phyloP scores from a whole-genome alignment of 2,329 filamentous ascomycete species.

The Penicillium crustosum region DNA sequence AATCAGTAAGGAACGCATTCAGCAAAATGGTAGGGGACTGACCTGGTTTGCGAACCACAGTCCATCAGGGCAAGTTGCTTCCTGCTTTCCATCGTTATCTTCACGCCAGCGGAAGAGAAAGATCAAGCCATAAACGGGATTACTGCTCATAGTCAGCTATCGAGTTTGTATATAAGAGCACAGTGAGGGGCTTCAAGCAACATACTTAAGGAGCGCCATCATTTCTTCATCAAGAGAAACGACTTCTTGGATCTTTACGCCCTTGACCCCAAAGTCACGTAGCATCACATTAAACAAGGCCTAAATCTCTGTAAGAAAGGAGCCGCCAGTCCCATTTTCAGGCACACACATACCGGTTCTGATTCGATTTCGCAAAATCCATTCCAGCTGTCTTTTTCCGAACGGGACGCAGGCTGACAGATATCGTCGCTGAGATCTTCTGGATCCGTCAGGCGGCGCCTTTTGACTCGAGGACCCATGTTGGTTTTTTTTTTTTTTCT shows the following conservation, averaged over 20 bases:
- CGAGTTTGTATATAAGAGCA: not conserved
- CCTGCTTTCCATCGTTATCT: constrained; percentile 53
- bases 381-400: constrained; percentile 47
- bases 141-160: constrained; percentile 44
- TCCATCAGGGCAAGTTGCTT: constrained; percentile 58
- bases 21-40: constrained; percentile 18
- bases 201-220: constrained; percentile 63
- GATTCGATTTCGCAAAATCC: constrained; percentile 74
- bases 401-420: constrained; percentile 32
- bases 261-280: constrained; percentile 70
- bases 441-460: constrained; percentile 27
- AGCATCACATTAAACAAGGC: constrained; percentile 85
- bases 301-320: constrained; percentile 43
- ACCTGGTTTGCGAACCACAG: constrained; percentile 97
- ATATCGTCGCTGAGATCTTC: constrained; percentile 28
- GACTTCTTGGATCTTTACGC: constrained; percentile 74
- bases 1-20: constrained; percentile 1
- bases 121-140: constrained; percentile 80
- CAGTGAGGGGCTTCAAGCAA: not conserved
- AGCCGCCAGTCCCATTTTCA: not conserved
- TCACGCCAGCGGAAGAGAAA: constrained; percentile 77
- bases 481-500: not conserved
- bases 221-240: constrained; percentile 68
- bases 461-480: constrained; percentile 35
- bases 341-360: constrained; percentile 66